Base-by-base conservation (phyloP, 2,329 filamentous ascomycete species). In the Beauveria sp. region DNA sequence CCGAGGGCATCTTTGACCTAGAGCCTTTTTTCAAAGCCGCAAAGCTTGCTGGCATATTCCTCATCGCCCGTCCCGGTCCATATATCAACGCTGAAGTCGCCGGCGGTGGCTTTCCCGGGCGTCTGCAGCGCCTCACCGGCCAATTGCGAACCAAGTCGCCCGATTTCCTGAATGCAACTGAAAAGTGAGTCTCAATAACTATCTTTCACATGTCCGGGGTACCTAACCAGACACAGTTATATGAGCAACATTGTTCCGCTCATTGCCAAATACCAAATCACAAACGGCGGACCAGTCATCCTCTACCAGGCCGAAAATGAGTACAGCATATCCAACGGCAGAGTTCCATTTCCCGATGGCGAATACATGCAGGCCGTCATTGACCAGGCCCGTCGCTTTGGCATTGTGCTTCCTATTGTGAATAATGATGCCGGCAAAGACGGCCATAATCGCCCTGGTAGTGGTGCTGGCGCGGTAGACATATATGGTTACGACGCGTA, bases 271-370 rank as follows among this genome's bases (percentile, higher is more conserved):
- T 84, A 82, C 2, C 88, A 91, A 67, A 90, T 91, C 68, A 91
- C 88, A 1, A 88, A 90, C 65, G 88, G 87, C 2, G 88, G 89
- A 0, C 87, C 88, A 0, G 79, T 91, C 34, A 88, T 91, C 60
- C 75, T 90, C 1, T 78, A 87, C 26, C 88, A 91, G 70, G 85
- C 85, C 0, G 88, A 91, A 69, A 91, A 91, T 64, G 88, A 91
- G 68, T 90, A 71, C 61, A 65, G 64, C 8, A 20, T 46, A 3
- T 26, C 50, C 28, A 60, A 46, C 18, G 73, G 73, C 10, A 74
- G 73, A 7, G 73, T 80, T 10, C 69, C 72, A 5, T 88, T 86
- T 68, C 86, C 86, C 0, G 83, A 89, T 67, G 77, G 78, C 1
- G 76, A 80, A 1, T 91, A 91, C 70, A 87, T 90, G 74, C 77